Evolutionary conservation across 768 basidiomycete species (phyloP).

Genomic region (Pisolithus microcarpus): DNA sequence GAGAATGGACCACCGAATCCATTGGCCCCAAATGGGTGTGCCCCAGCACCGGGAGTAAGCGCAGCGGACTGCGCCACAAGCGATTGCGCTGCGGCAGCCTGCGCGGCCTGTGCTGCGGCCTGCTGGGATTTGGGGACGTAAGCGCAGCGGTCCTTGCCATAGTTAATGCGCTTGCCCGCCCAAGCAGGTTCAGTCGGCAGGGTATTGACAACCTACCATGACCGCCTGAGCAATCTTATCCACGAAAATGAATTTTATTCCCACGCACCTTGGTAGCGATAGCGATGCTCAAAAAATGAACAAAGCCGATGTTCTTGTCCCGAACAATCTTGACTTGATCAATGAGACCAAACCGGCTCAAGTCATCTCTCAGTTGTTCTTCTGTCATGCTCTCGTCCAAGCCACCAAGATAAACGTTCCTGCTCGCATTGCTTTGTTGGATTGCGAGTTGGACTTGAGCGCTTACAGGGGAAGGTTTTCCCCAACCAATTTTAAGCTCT

Average conservation of each 20-base stretch:
- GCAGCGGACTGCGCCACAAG: conserved; percentile 46
- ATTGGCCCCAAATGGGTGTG: conserved; percentile 24
- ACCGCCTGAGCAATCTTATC: not conserved
- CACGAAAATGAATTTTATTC: conserved; percentile 2
- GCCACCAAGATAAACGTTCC: conserved; percentile 96
- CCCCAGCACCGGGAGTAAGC: conserved; percentile 24
- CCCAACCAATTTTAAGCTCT: conserved; percentile 99
- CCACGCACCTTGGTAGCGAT: conserved; percentile 81
- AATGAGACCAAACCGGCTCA: conserved; percentile 89
- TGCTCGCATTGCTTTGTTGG: conserved; percentile 83
- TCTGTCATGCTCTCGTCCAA: conserved; percentile 87
- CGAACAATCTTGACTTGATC: conserved; percentile 99
- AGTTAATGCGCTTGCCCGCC: conserved; percentile 95
- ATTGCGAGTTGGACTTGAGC: conserved; percentile 83
- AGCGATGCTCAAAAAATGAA: conserved; percentile 94
- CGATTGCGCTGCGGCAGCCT: conserved; percentile 78
- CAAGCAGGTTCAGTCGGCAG: conserved; percentile 88
- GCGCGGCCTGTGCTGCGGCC: conserved; percentile 79
- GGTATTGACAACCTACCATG: conserved; percentile 77
- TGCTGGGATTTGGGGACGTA: conserved; percentile 96
- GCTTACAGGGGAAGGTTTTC: conserved; percentile 86
- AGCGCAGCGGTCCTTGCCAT: conserved; percentile 97
- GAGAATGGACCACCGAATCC: conserved; percentile 34
- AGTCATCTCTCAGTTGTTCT: conserved; percentile 84
- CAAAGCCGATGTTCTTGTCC: conserved; percentile 99